phyloP scores from a whole-genome alignment of 2,329 filamentous ascomycete genomes.

The Penicillium sp. region DNA sequence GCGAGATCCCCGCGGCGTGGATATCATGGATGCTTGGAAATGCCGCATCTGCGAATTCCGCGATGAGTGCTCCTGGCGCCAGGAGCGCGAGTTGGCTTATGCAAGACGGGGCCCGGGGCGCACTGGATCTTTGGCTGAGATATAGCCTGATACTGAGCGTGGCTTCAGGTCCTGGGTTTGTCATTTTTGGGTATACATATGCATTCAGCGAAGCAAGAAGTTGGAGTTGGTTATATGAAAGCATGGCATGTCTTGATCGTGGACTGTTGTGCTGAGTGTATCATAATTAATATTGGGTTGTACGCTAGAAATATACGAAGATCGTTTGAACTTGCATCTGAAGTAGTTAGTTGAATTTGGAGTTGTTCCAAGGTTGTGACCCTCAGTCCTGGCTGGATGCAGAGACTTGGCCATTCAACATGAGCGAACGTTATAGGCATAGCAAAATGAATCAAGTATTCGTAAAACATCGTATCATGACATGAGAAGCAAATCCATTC shows the following conservation, averaged over 20 bases:
- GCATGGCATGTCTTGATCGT: not conserved
- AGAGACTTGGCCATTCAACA: too few species aligned
- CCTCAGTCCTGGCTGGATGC: too few species aligned
- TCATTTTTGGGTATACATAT: not conserved
- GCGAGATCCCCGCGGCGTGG: conserved; percentile 71
- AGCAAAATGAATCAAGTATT: too few species aligned
- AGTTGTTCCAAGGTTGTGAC: too few species aligned
- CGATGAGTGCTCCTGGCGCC: conserved; percentile 76
- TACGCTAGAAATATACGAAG: not conserved
- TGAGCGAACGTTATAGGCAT: too few species aligned
- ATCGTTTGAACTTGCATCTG: not conserved
- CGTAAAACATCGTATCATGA: not conserved
- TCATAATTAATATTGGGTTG: not conserved
- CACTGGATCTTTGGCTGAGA: conserved; percentile 11
- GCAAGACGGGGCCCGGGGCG: conserved; percentile 35
- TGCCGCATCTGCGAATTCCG: conserved; percentile 83
- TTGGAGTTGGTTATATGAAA: not conserved
- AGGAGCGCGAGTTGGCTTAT: conserved; percentile 64
- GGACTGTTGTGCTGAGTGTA: not conserved
- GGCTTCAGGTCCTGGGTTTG: not conserved
- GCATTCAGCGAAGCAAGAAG: not conserved
- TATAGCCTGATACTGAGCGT: conserved; percentile 3
- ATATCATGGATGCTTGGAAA: conserved; percentile 84
- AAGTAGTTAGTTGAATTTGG: too few species aligned
- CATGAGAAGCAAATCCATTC: not conserved